Conservation (phyloP, 495 filamentous ascomycete genomes). For the Entonaema liquescens region DNA sequence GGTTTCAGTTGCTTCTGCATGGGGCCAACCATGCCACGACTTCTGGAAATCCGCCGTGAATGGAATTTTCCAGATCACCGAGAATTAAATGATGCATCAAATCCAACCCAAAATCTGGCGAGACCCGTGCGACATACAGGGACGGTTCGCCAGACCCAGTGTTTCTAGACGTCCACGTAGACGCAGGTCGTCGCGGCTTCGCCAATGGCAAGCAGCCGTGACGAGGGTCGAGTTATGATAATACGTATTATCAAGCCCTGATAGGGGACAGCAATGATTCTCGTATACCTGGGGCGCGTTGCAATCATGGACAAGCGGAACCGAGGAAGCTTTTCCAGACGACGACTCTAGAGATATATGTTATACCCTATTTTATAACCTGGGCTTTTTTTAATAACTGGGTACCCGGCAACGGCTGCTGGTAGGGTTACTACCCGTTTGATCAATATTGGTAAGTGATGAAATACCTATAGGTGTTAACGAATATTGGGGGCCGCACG, state of each 20-base stretch:
- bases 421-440: background rate
- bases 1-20: slow-evolving; percentile 35
- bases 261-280: slow-evolving; percentile 29
- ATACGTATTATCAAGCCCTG: slow-evolving; percentile 20
- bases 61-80: slow-evolving; percentile 44
- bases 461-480: background rate
- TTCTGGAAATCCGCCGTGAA: slow-evolving; percentile 25
- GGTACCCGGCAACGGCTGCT: background rate
- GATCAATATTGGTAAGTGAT: background rate
- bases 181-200: slow-evolving; percentile 16
- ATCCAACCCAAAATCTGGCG: slow-evolving; percentile 40
- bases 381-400: background rate
- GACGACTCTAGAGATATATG: slow-evolving; percentile 10
- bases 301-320: slow-evolving; percentile 27
- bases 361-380: background rate
- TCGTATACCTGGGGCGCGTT: slow-evolving; percentile 22
- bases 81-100: slow-evolving; percentile 38
- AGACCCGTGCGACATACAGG: slow-evolving; percentile 19
- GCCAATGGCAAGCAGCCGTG: slow-evolving; percentile 15
- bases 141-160: slow-evolving; percentile 31
- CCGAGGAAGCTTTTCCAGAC: slow-evolving; percentile 22
- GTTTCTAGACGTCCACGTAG: slow-evolving; percentile 42
- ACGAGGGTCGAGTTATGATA: slow-evolving; percentile 12
- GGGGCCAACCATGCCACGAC: slow-evolving; percentile 32
- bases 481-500: slow-evolving; percentile 30